Evolutionary conservation across 176 grass and related monocot genomes (phyloP).

Genomic region (Oropetium thomaeum): DNA sequence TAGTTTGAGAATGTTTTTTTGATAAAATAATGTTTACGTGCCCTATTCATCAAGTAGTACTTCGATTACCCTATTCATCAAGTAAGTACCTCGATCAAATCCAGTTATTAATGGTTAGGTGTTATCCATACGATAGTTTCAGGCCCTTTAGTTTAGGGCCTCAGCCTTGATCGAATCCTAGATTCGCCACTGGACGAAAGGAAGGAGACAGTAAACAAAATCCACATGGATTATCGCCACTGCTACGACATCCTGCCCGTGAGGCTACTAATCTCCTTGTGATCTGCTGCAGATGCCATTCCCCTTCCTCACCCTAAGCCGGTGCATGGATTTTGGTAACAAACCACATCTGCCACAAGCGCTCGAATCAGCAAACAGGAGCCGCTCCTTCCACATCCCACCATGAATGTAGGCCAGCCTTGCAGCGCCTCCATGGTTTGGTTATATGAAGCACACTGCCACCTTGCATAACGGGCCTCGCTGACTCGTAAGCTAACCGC

Average conservation of each 20-base stretch:
- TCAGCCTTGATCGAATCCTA: too few relatives aligned
- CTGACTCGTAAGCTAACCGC: background rate
- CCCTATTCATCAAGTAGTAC: too few relatives aligned
- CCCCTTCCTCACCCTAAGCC: background rate
- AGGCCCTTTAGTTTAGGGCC: too few relatives aligned
- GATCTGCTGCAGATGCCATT: background rate
- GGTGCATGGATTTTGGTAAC: background rate
- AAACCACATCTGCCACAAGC: background rate
- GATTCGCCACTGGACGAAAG: background rate
- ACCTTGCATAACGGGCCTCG: background rate
- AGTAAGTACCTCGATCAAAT: too few relatives aligned
- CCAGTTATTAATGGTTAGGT: too few relatives aligned
- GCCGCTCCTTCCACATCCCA: conserved; percentile 24
- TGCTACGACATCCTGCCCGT: background rate
- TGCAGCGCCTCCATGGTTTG: background rate
- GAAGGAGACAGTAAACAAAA: background rate
- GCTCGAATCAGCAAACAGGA: conserved; percentile 12
- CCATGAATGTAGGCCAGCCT: background rate
- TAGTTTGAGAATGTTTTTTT: too few relatives aligned
- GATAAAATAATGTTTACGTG: too few relatives aligned
- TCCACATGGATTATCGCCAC: background rate
- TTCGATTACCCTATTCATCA: too few relatives aligned
- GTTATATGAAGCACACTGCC: conserved; percentile 30
- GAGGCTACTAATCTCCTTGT: background rate
- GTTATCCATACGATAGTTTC: too few relatives aligned